Evolutionary conservation across 306 rosid species (phyloP), one percentile per base, ranked within the genome.

Genomic region (Alnus rubra): DNA sequence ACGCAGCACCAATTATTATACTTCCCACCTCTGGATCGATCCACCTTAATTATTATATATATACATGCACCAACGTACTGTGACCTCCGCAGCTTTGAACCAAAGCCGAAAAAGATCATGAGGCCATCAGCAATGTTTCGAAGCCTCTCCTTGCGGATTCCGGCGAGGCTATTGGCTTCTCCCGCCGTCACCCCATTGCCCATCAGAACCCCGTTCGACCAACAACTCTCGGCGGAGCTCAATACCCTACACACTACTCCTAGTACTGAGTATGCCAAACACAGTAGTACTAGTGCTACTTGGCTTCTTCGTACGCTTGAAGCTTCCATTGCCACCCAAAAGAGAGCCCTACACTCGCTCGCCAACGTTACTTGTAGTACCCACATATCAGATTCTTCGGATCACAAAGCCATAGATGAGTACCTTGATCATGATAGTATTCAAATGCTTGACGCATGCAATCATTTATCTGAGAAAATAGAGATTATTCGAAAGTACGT

Each of bases 401-500:
- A 88, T 7, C 76, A 60, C 5, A 68, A 4, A 4, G 28, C 30
- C 69, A 71, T 85, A 39, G 88, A 88, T 31, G 58, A 52, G 81
- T 83, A 85, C 75, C 74, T 88, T 30, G 91, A 85, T 42, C 45
- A 0, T 45, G 73, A 56, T 31, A 83, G 83, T 13, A 37, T 78
- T 78, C 85, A 83, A 58, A 74, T 85, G 59, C 88, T 88, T 15
- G 91, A 88, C 64, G 60, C 78, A 33, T 88, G 91, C 71, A 85
- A 85, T 76, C 65, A 78, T 52, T 82, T 82, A 9, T 31, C 75
- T 4, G 89, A 85, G 30, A 88, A 76, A 76, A 76, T 80, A 5
- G 87, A 78, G 13, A 42, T 28, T 54, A 28, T 85, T 54, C 55
- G 68, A 14, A 62, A 83, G 56, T 83, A 78, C 78, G 58, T 85